Evolutionary conservation across 1,284 basidiomycete genomes (phyloP).

Genomic region (Porogramme epimiltina): DNA sequence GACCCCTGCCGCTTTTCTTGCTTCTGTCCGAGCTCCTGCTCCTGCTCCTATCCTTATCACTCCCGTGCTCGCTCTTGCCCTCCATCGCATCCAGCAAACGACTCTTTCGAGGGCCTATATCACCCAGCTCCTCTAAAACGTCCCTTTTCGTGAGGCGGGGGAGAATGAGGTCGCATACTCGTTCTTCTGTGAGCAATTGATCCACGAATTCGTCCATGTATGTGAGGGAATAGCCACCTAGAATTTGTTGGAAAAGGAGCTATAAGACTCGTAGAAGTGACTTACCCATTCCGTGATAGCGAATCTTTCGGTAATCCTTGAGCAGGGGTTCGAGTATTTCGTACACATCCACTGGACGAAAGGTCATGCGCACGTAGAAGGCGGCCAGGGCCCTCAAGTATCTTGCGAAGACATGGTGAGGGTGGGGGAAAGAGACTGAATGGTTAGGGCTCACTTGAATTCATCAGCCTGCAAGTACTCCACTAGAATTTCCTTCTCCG

Average conservation of each 20-base stretch:
- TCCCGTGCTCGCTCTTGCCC: slow-evolving; percentile 57
- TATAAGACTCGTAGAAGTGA: slow-evolving; percentile 1
- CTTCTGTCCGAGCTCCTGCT: slow-evolving; percentile 38
- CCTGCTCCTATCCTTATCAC: slow-evolving; percentile 31
- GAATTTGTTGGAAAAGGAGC: background rate
- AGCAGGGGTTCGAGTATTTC: slow-evolving; percentile 92
- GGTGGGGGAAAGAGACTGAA: background rate
- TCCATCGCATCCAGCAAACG: slow-evolving; percentile 83
- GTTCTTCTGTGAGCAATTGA: slow-evolving; percentile 82
- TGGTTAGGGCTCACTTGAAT: slow-evolving; percentile 79
- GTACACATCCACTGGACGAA: slow-evolving; percentile 87
- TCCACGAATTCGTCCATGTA: slow-evolving; percentile 95
- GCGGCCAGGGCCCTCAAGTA: slow-evolving; percentile 93
- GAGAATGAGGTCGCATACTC: slow-evolving; percentile 96
- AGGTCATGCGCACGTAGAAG: slow-evolving; percentile 95
- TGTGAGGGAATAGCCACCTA: slow-evolving; percentile 81
- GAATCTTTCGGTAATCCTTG: slow-evolving; percentile 91
- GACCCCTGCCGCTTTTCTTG: slow-evolving; percentile 35
- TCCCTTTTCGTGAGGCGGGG: slow-evolving; percentile 87
- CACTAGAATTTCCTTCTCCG: slow-evolving; percentile 93
- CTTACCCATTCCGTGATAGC: slow-evolving; percentile 79
- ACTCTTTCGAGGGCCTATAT: slow-evolving; percentile 82
- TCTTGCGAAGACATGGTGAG: slow-evolving; percentile 41
- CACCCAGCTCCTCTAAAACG: slow-evolving; percentile 90
- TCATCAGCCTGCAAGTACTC: slow-evolving; percentile 96